A percentile compares a stretch with the other conserved stretches of the same genome.
These are phyloP conservation scores for Paxillus involutus DNA, from an alignment of 768 basidiomycete genomes.

Conservation along the genomic window DNA sequence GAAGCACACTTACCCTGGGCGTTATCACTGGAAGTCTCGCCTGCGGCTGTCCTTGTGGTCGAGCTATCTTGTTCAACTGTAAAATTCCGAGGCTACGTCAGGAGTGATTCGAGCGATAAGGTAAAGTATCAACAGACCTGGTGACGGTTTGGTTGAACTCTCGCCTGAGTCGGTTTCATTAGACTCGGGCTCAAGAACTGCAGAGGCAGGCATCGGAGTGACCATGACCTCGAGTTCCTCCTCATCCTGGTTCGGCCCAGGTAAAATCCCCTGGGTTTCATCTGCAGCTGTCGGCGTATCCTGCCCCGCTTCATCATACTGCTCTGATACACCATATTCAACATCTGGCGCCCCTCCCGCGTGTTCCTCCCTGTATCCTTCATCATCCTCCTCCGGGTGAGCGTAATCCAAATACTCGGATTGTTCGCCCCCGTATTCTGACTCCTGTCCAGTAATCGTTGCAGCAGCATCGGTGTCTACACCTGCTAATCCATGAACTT, in stretches of 20 bases:
- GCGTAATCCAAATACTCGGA: slow-evolving; percentile 33
- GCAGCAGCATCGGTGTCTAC: slow-evolving; percentile 23
- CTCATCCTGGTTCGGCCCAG: slow-evolving; percentile 13
- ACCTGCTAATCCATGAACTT: slow-evolving; percentile 19
- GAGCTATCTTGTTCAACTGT: slow-evolving; percentile 9
- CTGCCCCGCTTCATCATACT: slow-evolving; percentile 23
- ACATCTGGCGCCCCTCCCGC: slow-evolving; percentile 12
- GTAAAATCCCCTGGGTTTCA: slow-evolving; percentile 11
- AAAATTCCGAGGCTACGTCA: not conserved
- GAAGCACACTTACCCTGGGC: slow-evolving; percentile 10
- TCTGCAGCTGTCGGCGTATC: slow-evolving; percentile 19
- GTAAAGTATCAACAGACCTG: slow-evolving; percentile 8
- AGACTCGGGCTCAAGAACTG: slow-evolving; percentile 9
- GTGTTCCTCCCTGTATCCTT: slow-evolving; percentile 36
- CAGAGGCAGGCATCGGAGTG: slow-evolving; percentile 13
- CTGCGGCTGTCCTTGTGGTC: not conserved
- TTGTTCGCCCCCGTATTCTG: slow-evolving; percentile 30
- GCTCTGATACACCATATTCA: slow-evolving; percentile 18
- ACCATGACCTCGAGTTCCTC: slow-evolving; percentile 4
- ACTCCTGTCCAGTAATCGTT: slow-evolving; percentile 5
- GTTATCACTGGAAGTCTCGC: slow-evolving; percentile 6
- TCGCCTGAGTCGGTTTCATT: not conserved
- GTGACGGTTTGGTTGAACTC: not conserved
- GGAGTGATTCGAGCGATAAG: not conserved
- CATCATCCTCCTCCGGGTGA: slow-evolving; percentile 36